phyloP scores from a whole-genome alignment of 2,329 filamentous ascomycete species.

The Diaporthe destruens region DNA sequence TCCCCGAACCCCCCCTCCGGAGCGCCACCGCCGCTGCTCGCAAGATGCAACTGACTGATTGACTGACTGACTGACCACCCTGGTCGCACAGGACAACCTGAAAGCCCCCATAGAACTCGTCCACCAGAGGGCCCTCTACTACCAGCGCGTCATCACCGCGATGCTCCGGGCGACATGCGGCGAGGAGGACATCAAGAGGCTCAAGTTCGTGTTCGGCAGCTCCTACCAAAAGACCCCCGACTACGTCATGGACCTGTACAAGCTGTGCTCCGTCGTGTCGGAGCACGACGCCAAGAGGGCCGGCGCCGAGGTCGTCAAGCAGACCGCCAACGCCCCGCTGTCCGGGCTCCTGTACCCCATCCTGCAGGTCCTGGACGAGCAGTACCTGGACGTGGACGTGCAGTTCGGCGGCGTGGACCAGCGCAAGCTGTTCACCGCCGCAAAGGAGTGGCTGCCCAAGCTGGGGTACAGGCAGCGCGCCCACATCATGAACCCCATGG shows the following conservation, averaged over 20 bases:
- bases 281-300: constrained; percentile 90
- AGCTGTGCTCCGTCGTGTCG: constrained; percentile 76
- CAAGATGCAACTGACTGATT: constrained; percentile 41
- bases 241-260: constrained; percentile 92
- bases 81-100: constrained; percentile 63
- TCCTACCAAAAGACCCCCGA: constrained; percentile 80
- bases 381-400: constrained; percentile 87
- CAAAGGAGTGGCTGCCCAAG: constrained; percentile 86
- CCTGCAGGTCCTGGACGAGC: constrained; percentile 91
- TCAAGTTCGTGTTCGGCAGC: constrained; percentile 87
- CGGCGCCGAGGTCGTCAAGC: constrained; percentile 94
- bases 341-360: constrained; percentile 85
- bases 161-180: constrained; percentile 84
- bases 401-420: constrained; percentile 91
- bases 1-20: background rate
- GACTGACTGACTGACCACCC: constrained; percentile 10
- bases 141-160: constrained; percentile 79
- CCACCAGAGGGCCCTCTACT: constrained; percentile 85
- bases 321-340: constrained; percentile 81
- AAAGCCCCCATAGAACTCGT: constrained; percentile 93
- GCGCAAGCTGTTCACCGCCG: constrained; percentile 88
- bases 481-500: constrained; percentile 78
- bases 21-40: constrained; percentile 77
- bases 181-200: constrained; percentile 72
- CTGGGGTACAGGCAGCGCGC: constrained; percentile 82